Conservation (phyloP, 2,329 filamentous ascomycete species). For the Calonectria montana region DNA sequence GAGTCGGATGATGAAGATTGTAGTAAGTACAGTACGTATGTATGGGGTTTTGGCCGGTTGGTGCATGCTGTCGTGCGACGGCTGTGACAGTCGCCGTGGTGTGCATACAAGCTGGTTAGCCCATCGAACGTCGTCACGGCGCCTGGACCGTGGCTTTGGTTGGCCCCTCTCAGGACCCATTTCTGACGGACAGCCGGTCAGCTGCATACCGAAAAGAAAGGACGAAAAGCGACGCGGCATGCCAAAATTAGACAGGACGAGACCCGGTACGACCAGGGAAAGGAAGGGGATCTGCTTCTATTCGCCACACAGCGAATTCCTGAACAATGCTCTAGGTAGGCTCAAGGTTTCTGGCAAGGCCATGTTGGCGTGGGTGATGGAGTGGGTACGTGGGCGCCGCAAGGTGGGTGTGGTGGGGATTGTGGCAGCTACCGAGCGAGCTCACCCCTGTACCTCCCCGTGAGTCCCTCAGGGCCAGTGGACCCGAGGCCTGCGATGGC, state of each 20-base stretch:
- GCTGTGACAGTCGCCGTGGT: not conserved
- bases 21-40: slow-evolving; percentile 2
- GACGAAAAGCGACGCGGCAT: slow-evolving; percentile 25
- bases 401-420: slow-evolving; percentile 22
- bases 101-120: not conserved
- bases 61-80: not conserved
- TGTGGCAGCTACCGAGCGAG: slow-evolving; percentile 33
- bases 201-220: slow-evolving; percentile 30
- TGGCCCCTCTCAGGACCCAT: slow-evolving; percentile 15
- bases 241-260: slow-evolving; percentile 32
- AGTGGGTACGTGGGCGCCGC: slow-evolving; percentile 22
- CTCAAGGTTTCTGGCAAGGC: slow-evolving; percentile 11
- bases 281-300: slow-evolving; percentile 8
- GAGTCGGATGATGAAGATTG: slow-evolving; percentile 1
- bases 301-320: slow-evolving; percentile 26
- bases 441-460: slow-evolving; percentile 40
- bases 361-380: slow-evolving; percentile 5
- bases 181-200: slow-evolving; percentile 32
- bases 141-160: slow-evolving; percentile 5
- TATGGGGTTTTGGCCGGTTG: slow-evolving; percentile 7
- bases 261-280: slow-evolving; percentile 22
- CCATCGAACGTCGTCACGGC: not conserved
- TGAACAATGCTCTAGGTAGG: slow-evolving; percentile 11
- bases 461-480: slow-evolving; percentile 31
- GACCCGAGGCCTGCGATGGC: slow-evolving; percentile 11